Conservation (phyloP, 75 land plant genomes). For the Sequoiadendron giganteum region DNA sequence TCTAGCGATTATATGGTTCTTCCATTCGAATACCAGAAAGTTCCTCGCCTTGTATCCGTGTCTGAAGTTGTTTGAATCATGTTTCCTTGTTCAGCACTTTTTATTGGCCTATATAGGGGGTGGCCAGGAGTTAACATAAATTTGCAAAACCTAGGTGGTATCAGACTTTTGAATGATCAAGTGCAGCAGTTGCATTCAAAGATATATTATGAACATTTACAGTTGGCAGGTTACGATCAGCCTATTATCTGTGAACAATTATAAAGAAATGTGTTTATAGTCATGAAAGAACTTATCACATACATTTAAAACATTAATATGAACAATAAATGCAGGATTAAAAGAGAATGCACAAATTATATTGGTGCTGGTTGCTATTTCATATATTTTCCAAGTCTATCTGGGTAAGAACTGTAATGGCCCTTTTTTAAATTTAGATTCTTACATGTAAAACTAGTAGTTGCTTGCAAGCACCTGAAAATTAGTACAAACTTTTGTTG, state of each 20-base stretch:
- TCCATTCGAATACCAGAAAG: slow-evolving; percentile 37
- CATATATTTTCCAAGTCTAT: neutral
- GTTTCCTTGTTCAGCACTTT: neutral
- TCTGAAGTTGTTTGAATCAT: neutral
- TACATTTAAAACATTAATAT: neutral
- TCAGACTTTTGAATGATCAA: neutral
- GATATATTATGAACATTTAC: neutral
- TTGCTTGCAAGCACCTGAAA: neutral
- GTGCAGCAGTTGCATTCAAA: neutral
- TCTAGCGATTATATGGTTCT: slow-evolving; percentile 34
- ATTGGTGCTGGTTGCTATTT: neutral
- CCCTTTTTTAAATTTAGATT: neutral
- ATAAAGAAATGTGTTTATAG: neutral
- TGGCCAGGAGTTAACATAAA: neutral
- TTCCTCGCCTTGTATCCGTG: slow-evolving; percentile 35
- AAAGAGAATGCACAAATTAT: neutral
- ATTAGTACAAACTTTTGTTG: neutral
- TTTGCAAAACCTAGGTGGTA: neutral
- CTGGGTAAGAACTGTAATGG: neutral
- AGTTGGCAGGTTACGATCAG: neutral
- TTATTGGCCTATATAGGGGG: neutral
- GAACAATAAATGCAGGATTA: neutral
- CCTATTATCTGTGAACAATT: neutral
- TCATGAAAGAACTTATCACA: neutral
- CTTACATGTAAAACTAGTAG: neutral